Percentiles rank a stretch among this genome's conserved stretches.
Conservation (phyloP, 352 stramenopile genomes). For the Phytopythium helicoides region DNA sequence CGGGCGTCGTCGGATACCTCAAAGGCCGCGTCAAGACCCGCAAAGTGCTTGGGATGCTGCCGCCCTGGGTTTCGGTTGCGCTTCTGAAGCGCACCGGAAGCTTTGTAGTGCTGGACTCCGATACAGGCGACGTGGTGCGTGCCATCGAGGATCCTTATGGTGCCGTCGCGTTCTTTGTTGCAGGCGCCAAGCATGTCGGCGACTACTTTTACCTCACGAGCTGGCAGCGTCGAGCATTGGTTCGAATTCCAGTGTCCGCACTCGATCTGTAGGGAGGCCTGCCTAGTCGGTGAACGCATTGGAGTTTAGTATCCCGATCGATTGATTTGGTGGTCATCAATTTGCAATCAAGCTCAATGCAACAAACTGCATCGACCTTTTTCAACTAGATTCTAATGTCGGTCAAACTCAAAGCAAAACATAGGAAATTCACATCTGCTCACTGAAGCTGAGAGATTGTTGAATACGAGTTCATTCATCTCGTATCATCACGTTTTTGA, state of each 20-base stretch:
- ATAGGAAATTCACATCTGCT: no score
- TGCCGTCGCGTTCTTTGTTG: constrained; percentile 30
- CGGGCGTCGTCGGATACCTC: constrained; percentile 24
- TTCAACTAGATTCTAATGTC: no score
- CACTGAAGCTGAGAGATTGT: no score
- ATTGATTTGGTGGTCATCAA: no score
- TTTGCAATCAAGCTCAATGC: no score
- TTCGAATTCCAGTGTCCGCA: constrained; percentile 37
- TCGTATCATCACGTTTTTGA: no score
- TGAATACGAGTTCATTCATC: no score
- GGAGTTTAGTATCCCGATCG: no score
- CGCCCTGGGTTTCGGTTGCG: constrained; percentile 26
- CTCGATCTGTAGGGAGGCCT: constrained; percentile 18
- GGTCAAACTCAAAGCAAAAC: no score
- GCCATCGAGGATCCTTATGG: constrained; percentile 48
- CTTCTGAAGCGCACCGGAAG: constrained; percentile 31
- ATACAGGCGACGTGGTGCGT: constrained; percentile 35
- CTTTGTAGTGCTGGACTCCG: constrained; percentile 46
- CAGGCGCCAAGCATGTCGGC: constrained; percentile 34
- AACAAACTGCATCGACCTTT: no score
- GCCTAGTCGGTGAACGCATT: background rate
- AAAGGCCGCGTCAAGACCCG: constrained; percentile 43
- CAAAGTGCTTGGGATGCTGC: constrained; percentile 54
- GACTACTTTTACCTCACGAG: constrained; percentile 58
- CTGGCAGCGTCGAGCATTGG: constrained; percentile 37